Evolutionary conservation across 179 eudicot species (phyloP).

Genomic region (Heliamphora pulchella): DNA sequence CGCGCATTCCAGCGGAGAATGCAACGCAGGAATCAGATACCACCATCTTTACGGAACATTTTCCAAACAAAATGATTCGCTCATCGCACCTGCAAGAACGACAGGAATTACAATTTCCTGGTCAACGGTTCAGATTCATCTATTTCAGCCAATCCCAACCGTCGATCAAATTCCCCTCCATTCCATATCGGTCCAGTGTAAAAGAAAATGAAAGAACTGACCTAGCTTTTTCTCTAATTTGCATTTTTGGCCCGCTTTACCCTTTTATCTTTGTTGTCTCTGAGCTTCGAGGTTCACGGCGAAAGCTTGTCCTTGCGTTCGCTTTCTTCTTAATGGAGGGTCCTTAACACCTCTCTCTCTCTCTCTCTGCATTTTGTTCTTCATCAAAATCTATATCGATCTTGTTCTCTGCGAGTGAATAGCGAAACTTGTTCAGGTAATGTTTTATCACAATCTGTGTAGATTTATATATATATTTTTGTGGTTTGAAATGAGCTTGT

Average conservation of each 20-base stretch:
- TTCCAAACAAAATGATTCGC: neutral
- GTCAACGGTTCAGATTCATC: conserved; percentile 21
- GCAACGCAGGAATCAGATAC: no score
- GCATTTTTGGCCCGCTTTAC: conserved; percentile 18
- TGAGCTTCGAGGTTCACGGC: conserved; percentile 33
- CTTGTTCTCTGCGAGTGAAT: neutral
- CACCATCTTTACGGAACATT: conserved; percentile 6
- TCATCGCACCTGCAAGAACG: neutral
- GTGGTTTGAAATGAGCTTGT: neutral
- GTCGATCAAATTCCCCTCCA: conserved; percentile 7
- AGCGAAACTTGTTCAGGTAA: conserved; percentile 14
- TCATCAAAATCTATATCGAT: neutral
- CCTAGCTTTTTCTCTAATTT: conserved; percentile 7
- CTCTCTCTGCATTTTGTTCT: conserved; percentile 24
- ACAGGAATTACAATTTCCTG: neutral
- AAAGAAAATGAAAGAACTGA: neutral
- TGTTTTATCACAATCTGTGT: neutral
- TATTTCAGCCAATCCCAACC: conserved; percentile 11
- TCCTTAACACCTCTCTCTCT: conserved; percentile 38
- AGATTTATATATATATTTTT: neutral
- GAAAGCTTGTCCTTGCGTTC: conserved; percentile 34
- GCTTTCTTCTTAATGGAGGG: conserved; percentile 68
- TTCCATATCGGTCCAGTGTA: conserved; percentile 4
- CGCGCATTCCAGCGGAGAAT: no score
- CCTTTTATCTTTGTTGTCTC: conserved; percentile 21